These are phyloP conservation scores for Blastocystis sp. DNA, from an alignment of 352 stramenopile species.

Conservation along the genomic window DNA sequence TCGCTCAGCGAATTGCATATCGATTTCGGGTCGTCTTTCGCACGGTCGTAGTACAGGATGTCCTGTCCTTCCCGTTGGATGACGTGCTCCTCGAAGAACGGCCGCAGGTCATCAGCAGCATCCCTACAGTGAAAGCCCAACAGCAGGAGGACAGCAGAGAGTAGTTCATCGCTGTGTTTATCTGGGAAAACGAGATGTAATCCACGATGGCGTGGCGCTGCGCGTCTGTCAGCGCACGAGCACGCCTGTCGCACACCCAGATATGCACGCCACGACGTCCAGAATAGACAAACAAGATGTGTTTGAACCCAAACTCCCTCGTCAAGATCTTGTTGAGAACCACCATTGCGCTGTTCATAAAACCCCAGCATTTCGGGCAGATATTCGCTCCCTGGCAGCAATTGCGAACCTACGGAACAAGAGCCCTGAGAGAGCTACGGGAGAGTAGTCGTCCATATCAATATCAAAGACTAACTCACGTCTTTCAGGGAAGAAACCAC, in stretches of 20 bases:
- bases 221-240: not conserved
- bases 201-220: constrained; percentile 35
- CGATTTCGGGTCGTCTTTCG: too few relatives aligned
- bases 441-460: constrained; percentile 95
- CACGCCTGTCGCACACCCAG: constrained; percentile 88
- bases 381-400: constrained; percentile 77
- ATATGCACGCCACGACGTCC: constrained; percentile 96
- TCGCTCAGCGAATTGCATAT: too few relatives aligned
- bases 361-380: constrained; percentile 85
- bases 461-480: constrained; percentile 99
- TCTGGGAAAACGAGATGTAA: not conserved
- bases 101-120: not conserved
- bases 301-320: constrained; percentile 93
- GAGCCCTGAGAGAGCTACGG: not conserved
- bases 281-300: constrained; percentile 96
- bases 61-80: not conserved
- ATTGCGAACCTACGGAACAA: constrained; percentile 82
- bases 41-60: not conserved
- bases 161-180: not conserved
- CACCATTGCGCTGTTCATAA: constrained; percentile 91
- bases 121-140: not conserved
- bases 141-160: not conserved
- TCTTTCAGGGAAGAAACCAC: constrained; percentile 81
- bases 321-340: constrained; percentile 72
- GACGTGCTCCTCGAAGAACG: not conserved